Evolutionary conservation across 164 flowering plant genomes (phyloP).

Genomic region (Stephania yunnanensis): DNA sequence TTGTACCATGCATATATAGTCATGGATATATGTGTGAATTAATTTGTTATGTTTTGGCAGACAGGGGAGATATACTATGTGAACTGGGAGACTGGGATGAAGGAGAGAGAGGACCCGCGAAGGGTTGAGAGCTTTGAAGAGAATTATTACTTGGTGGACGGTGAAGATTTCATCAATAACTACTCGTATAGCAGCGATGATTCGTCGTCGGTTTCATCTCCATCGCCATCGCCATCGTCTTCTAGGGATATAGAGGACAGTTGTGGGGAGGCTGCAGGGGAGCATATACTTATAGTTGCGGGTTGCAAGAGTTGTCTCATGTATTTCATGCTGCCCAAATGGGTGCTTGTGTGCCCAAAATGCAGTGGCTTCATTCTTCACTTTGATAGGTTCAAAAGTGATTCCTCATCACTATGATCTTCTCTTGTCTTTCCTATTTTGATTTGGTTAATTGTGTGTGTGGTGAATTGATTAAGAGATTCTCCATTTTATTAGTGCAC

Average conservation of each 20-base stretch:
- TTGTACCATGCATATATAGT: no score
- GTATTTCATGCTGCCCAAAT: constrained; percentile 84
- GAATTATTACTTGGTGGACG: constrained; percentile 35
- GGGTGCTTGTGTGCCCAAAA: constrained; percentile 59
- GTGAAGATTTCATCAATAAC: neutral
- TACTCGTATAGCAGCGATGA: constrained; percentile 52
- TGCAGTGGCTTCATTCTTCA: constrained; percentile 63
- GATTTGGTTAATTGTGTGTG: neutral
- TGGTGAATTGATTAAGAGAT: neutral
- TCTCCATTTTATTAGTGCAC: neutral
- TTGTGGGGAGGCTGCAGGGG: neutral
- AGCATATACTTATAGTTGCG: constrained; percentile 51
- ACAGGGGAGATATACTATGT: constrained; percentile 86
- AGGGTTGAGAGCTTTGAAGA: constrained; percentile 14
- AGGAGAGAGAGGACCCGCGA: constrained; percentile 72
- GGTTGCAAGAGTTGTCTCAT: constrained; percentile 83
- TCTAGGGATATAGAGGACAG: constrained; percentile 2
- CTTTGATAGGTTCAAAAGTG: constrained; percentile 45
- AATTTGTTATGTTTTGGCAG: constrained; percentile 30
- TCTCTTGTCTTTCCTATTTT: neutral
- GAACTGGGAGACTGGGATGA: constrained; percentile 76
- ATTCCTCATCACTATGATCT: neutral
- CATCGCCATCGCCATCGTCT: constrained; percentile 21
- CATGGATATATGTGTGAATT: no score
- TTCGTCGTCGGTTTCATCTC: constrained; percentile 34